Base-by-base conservation (phyloP, 2,329 filamentous ascomycete genomes). In the Xylariaceae sp. region DNA sequence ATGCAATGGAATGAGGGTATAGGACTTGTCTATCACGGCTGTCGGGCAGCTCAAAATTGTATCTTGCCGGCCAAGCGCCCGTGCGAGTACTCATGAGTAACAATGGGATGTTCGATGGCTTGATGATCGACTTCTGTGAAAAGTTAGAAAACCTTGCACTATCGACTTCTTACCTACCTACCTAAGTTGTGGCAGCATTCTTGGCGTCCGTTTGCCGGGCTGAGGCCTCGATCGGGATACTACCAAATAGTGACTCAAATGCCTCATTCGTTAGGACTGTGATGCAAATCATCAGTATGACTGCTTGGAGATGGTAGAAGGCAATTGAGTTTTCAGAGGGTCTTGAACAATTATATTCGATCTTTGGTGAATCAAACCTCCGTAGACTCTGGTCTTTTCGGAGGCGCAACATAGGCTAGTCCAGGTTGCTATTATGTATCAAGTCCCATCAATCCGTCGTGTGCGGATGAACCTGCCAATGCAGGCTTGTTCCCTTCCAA, bases 371-470 rank as follows among this genome's bases (percentile, higher is more conserved):
- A 34, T 44, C 43, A 42, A 47, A 37, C 31, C 43, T 28, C 36
- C 41, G 24, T 9, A 35, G 31, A 36, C 44, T 40, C 43, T 38
- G 39, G 34, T n/a, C 44, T 43, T 30, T 33, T 32, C 37, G 45
- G 49, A 51, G 43, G 48, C 43, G 45, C 43, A 44, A 34, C 43
- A 18, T 49, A 56, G 44, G 37, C 40, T 53, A 48, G 33, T 51
- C 51, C 37, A 45, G 39, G 34, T 53, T 50, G 43, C 37, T 42
- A 45, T 49, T 38, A 54, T 32, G 16, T 32, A 52, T 42, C 56
- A 53, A 57, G 50, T 49, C 55, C 56, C 56, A 59, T 59, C 56
- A 59, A 59, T 57, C 56, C 56, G 56, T 50, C 42, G 42, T 34
- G 33, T 37, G 18, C 37, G 43, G 38, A 34, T 42, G 41, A 24